Conservation (phyloP, 164 flowering plant genomes). For the Cinnamomum chago region DNA sequence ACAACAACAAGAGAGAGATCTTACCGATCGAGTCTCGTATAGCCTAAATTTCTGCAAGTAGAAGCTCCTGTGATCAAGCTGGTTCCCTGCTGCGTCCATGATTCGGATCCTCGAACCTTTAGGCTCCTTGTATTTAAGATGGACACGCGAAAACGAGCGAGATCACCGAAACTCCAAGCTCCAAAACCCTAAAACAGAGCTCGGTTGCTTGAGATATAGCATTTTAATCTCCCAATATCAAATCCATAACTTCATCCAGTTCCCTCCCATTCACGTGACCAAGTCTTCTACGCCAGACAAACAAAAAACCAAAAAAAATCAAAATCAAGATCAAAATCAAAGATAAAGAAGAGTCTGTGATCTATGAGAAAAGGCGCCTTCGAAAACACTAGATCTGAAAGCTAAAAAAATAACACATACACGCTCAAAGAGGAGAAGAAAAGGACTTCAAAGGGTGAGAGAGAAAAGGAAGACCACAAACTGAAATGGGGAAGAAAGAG, state of each 20-base stretch:
- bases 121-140: slow-evolving; percentile 41
- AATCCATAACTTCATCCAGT: slow-evolving; percentile 6
- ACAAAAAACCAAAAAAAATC: too few species aligned
- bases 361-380: neutral
- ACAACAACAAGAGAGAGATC: neutral
- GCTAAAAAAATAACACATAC: neutral
- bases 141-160: slow-evolving; percentile 23
- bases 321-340: neutral
- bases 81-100: slow-evolving; percentile 45
- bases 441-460: too few species aligned
- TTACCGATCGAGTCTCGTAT: slow-evolving; percentile 92
- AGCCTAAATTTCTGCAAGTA: slow-evolving; percentile 79
- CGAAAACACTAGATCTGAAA: neutral
- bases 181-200: slow-evolving; percentile 13
- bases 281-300: too few species aligned
- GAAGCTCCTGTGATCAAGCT: slow-evolving; percentile 12
- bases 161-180: slow-evolving; percentile 11
- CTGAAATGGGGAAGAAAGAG: neutral
- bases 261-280: slow-evolving; percentile 15
- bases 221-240: slow-evolving; percentile 14
- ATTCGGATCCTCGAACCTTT: slow-evolving; percentile 43
- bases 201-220: slow-evolving; percentile 63
- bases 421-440: too few species aligned
- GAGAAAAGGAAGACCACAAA: neutral
- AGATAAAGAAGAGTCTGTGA: neutral